Percentiles rank a stretch among this genome's conserved stretches.
Conservation (phyloP, 371 early-diverging fungal species). For the Chytridium lagenaria region DNA sequence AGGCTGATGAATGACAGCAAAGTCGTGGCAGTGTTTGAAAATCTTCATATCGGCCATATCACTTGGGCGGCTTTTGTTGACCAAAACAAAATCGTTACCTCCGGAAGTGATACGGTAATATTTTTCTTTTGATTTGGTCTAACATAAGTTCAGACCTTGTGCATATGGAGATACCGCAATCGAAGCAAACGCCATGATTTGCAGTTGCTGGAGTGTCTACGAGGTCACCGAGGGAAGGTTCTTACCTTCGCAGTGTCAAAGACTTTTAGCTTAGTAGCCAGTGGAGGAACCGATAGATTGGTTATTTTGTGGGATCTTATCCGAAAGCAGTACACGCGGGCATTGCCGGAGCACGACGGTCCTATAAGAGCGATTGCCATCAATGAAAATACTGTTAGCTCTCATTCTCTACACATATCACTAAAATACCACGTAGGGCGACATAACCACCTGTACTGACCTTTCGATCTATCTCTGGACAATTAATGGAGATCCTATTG, state of each 20-base stretch:
- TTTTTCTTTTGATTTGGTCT: background rate
- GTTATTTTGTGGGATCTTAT: conserved; percentile 81
- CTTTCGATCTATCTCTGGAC: conserved; percentile 68
- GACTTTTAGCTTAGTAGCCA: conserved; percentile 71
- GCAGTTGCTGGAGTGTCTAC: conserved; percentile 61
- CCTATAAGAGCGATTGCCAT: conserved; percentile 63
- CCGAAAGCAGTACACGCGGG: conserved; percentile 68
- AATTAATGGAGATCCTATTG: conserved; percentile 74
- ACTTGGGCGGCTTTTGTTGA: conserved; percentile 71
- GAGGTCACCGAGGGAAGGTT: conserved; percentile 70
- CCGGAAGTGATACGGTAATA: conserved; percentile 71
- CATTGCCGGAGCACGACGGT: conserved; percentile 64
- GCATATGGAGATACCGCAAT: conserved; percentile 66
- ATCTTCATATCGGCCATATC: conserved; percentile 71
- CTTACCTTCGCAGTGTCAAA: conserved; percentile 66
- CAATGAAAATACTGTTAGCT: conserved; percentile 56
- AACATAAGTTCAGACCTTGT: conserved; percentile 57
- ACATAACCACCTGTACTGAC: conserved; percentile 73
- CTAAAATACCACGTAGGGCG: conserved; percentile 56
- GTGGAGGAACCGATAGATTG: conserved; percentile 73
- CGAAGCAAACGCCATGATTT: conserved; percentile 57
- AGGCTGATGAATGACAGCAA: conserved; percentile 67
- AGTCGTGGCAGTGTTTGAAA: conserved; percentile 72
- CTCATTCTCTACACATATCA: background rate
- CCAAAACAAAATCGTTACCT: conserved; percentile 72